These are phyloP conservation scores for Malus sylvestris DNA, from an alignment of 306 rosid genomes.

Conservation along the genomic window DNA sequence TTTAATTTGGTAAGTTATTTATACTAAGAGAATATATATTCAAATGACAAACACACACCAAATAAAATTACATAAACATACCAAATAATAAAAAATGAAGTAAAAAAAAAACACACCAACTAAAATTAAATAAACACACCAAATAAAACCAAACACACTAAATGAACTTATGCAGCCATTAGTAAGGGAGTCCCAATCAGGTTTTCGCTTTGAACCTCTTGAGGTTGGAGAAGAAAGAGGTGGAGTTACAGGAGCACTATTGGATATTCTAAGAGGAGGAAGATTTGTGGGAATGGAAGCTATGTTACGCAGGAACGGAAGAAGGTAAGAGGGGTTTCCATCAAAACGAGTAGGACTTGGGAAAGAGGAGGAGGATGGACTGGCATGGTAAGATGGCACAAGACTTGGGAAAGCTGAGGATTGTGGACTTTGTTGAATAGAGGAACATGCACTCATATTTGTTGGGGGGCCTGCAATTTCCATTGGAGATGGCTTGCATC, in stretches of 20 bases:
- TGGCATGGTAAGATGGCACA: slow-evolving; percentile 82
- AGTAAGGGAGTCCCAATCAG: slow-evolving; percentile 57
- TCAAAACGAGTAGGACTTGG: slow-evolving; percentile 83
- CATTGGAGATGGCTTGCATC: slow-evolving; percentile 52
- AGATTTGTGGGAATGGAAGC: slow-evolving; percentile 76
- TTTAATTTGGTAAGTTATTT: too few species aligned
- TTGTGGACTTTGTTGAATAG: slow-evolving; percentile 85
- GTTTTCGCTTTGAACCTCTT: slow-evolving; percentile 71
- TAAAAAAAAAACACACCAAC: too few species aligned
- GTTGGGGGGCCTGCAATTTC: slow-evolving; percentile 65
- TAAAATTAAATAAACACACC: too few species aligned
- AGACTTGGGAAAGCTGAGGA: slow-evolving; percentile 89
- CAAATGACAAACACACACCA: too few species aligned
- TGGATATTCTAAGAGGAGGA: slow-evolving; percentile 82
- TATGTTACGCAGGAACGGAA: slow-evolving; percentile 75
- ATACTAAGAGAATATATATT: too few species aligned
- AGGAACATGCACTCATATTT: slow-evolving; percentile 73
- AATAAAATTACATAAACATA: too few species aligned
- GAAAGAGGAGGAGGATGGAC: slow-evolving; percentile 86
- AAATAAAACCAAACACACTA: too few species aligned
- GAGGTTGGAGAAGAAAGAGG: slow-evolving; percentile 91
- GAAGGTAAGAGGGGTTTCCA: slow-evolving; percentile 68
- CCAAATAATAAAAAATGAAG: too few species aligned
- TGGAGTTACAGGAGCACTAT: slow-evolving; percentile 92
- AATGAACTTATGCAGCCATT: slow-evolving; percentile 31